Evolutionary conservation across 345 rosid species (phyloP).

Genomic region (Salix arbutifolia): DNA sequence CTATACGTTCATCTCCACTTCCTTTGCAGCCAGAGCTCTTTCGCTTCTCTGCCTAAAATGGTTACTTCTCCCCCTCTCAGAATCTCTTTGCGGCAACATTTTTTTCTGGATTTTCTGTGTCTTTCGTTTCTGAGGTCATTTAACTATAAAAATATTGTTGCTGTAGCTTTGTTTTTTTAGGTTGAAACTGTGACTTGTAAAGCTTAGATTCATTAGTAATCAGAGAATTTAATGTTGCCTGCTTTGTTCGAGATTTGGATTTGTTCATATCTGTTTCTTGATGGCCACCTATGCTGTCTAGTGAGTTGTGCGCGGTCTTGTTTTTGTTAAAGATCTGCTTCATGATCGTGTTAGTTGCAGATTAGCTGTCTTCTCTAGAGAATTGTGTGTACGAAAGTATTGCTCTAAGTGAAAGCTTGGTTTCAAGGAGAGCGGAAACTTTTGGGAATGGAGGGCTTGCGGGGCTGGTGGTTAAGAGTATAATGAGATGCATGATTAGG

Average conservation of each 20-base stretch:
- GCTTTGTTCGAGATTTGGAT: neutral
- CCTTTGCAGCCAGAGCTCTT: neutral
- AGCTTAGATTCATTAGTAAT: neutral
- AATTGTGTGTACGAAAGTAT: neutral
- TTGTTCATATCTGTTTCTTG: neutral
- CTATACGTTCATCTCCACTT: neutral
- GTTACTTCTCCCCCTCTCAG: neutral
- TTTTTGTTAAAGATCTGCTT: neutral
- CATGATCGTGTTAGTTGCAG: neutral
- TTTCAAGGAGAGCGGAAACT: neutral
- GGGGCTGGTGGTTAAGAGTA: neutral
- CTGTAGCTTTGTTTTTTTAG: neutral
- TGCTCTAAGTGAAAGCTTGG: neutral
- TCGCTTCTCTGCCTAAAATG: neutral
- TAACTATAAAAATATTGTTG: neutral
- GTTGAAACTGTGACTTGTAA: neutral
- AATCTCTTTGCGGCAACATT: neutral
- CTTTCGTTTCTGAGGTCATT: neutral
- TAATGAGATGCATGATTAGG: neutral
- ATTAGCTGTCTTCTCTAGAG: neutral
- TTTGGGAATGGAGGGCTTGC: neutral
- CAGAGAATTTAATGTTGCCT: neutral
- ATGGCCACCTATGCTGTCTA: neutral
- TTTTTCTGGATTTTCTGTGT: neutral
- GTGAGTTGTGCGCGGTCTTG: neutral